phyloP scores from a whole-genome alignment of 1,139 yeast species.

The Groenewaldozyma sp. region DNA sequence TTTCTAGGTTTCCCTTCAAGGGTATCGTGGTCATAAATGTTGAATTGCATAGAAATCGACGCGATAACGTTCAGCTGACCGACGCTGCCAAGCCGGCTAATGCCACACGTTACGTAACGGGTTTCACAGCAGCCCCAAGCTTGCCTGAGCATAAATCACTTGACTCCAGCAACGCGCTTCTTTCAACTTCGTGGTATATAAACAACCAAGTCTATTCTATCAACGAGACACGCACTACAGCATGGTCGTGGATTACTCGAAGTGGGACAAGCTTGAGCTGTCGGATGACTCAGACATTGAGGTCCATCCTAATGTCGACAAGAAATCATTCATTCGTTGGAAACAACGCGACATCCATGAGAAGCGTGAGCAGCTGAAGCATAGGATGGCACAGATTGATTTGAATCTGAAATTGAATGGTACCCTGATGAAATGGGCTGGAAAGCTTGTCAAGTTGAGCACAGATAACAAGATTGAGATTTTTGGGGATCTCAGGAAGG shows the following conservation, averaged over 20 bases:
- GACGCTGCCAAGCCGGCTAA: too few relatives aligned
- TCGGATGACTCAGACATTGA: conserved; percentile 96
- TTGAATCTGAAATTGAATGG: conserved; percentile 71
- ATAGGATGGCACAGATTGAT: conserved; percentile 64
- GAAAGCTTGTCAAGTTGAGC: conserved; percentile 40
- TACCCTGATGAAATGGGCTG: conserved; percentile 65
- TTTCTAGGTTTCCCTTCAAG: too few relatives aligned
- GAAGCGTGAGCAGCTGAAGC: conserved; percentile 71
- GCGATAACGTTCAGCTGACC: too few relatives aligned
- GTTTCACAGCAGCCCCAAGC: too few relatives aligned
- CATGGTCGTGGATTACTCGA: conserved; percentile 73
- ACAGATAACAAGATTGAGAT: conserved; percentile 32
- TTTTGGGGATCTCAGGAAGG: conserved; percentile 13
- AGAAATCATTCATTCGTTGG: conserved; percentile 86
- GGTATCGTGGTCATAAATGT: too few relatives aligned
- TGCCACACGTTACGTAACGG: too few relatives aligned
- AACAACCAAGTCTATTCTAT: background rate
- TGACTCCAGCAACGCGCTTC: background rate
- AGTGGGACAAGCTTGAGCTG: conserved; percentile 93
- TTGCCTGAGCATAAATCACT: background rate
- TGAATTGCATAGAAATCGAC: too few relatives aligned
- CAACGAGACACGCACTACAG: background rate
- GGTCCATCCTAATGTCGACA: conserved; percentile 97
- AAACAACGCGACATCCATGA: conserved; percentile 96
- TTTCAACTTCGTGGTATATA: background rate